Evolutionary conservation across 129 eudicot genomes (phyloP).

Genomic region (Pittosporum tobira): DNA sequence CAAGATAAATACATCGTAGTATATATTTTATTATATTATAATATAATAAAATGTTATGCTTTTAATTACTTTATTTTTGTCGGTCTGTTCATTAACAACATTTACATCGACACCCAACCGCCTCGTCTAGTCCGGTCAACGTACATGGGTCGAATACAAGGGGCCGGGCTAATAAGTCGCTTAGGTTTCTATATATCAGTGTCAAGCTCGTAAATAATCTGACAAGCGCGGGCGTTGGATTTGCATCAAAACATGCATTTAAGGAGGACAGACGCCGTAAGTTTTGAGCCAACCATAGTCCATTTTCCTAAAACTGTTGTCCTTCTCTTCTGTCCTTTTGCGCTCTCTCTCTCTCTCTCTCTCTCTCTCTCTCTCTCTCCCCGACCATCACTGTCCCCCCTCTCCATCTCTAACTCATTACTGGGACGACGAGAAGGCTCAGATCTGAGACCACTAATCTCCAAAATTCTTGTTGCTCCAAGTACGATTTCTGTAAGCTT

Average conservation of each 20-base stretch:
- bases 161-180: neutral
- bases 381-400: neutral
- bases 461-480: constrained; percentile 7
- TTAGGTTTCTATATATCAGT: constrained; percentile 3
- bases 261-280: neutral
- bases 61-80: too few relatives aligned
- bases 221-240: constrained; percentile 11
- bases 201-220: constrained; percentile 23
- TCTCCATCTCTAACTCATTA: neutral
- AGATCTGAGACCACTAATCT: constrained; percentile 19
- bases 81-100: too few relatives aligned
- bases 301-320: neutral
- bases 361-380: neutral
- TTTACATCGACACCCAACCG: too few relatives aligned
- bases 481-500: constrained; percentile 19
- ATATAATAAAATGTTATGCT: too few relatives aligned
- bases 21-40: too few relatives aligned
- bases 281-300: neutral
- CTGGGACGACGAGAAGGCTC: neutral
- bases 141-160: neutral
- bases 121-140: neutral
- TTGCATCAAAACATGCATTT: neutral
- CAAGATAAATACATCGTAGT: too few relatives aligned
- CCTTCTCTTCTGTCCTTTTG: neutral
- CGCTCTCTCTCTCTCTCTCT: neutral